Conservation (phyloP, 805 yeast genomes). For the Nakazawaea ernobii region DNA sequence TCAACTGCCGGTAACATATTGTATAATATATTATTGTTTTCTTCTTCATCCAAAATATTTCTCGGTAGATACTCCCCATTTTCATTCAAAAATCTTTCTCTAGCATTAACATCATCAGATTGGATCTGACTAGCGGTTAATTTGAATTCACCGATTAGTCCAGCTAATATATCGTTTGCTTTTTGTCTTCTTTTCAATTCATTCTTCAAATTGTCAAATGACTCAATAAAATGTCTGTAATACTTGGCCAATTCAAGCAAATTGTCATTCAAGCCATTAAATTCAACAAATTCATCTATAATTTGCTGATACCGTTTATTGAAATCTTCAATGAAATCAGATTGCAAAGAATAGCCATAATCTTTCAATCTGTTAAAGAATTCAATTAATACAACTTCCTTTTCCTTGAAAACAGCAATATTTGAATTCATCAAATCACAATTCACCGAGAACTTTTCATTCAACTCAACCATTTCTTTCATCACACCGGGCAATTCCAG, state of each 20-base stretch:
- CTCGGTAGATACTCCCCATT: constrained; percentile 55
- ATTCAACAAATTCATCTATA: not conserved
- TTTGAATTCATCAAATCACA: constrained; percentile 40
- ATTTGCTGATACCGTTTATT: not conserved
- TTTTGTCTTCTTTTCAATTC: constrained; percentile 48
- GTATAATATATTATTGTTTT: constrained; percentile 10
- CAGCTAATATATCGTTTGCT: constrained; percentile 33
- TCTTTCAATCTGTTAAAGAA: not conserved
- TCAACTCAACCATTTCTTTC: constrained; percentile 51
- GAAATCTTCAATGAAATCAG: not conserved
- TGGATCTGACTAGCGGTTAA: constrained; percentile 31
- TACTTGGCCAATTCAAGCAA: constrained; percentile 35
- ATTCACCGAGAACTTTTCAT: constrained; percentile 49
- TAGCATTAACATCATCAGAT: constrained; percentile 35
- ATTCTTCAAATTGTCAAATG: constrained; percentile 45
- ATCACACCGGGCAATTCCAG: constrained; percentile 57
- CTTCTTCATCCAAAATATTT: constrained; percentile 19
- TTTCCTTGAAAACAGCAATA: constrained; percentile 56
- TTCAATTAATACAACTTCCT: constrained; percentile 38
- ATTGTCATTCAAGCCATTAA: not conserved
- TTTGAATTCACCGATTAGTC: constrained; percentile 36
- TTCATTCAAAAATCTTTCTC: constrained; percentile 36
- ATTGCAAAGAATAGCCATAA: not conserved
- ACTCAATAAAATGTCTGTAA: constrained; percentile 41
- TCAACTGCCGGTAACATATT: constrained; percentile 10